Evolutionary conservation across 257 asterid species (phyloP).

Genomic region (Plantago ovata): DNA sequence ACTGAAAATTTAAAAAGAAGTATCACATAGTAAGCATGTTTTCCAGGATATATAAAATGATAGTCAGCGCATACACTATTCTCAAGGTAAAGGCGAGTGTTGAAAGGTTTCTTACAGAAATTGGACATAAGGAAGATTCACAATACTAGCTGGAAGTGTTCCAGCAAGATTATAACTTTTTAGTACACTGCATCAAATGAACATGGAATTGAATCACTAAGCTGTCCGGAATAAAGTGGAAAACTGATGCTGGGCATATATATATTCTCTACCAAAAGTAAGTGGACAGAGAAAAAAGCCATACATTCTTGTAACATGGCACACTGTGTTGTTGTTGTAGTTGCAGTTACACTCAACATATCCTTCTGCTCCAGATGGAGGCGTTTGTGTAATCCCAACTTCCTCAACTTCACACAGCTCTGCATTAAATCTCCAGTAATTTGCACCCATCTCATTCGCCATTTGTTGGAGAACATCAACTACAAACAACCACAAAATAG

Average conservation of each 20-base stretch:
- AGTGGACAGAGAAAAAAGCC: slow-evolving; percentile 7
- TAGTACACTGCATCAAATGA: slow-evolving; percentile 51
- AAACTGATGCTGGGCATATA: neutral
- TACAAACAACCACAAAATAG: slow-evolving; percentile 21
- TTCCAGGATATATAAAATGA: slow-evolving; percentile 10
- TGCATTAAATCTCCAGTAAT: slow-evolving; percentile 56
- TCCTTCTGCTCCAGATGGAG: slow-evolving; percentile 47
- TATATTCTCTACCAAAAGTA: neutral
- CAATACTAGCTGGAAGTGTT: slow-evolving; percentile 55
- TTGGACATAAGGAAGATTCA: slow-evolving; percentile 61
- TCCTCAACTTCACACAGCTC: slow-evolving; percentile 50
- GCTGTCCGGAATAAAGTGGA: neutral
- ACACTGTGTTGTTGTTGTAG: slow-evolving; percentile 34
- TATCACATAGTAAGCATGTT: slow-evolving; percentile 2
- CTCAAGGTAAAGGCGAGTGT: slow-evolving; percentile 10
- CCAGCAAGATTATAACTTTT: slow-evolving; percentile 80
- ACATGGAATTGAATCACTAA: slow-evolving; percentile 2
- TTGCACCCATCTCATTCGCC: slow-evolving; percentile 74
- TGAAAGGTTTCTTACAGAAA: slow-evolving; percentile 46
- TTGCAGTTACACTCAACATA: slow-evolving; percentile 54
- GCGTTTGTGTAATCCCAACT: slow-evolving; percentile 47
- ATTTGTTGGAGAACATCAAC: slow-evolving; percentile 69
- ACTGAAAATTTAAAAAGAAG: slow-evolving; percentile 38
- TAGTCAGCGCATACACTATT: slow-evolving; percentile 3
- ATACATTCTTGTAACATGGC: slow-evolving; percentile 72